A percentile compares a stretch with the other conserved stretches of the same genome.
phyloP scores from a whole-genome alignment of 257 asterid species.

The Nemophila menziesii region DNA sequence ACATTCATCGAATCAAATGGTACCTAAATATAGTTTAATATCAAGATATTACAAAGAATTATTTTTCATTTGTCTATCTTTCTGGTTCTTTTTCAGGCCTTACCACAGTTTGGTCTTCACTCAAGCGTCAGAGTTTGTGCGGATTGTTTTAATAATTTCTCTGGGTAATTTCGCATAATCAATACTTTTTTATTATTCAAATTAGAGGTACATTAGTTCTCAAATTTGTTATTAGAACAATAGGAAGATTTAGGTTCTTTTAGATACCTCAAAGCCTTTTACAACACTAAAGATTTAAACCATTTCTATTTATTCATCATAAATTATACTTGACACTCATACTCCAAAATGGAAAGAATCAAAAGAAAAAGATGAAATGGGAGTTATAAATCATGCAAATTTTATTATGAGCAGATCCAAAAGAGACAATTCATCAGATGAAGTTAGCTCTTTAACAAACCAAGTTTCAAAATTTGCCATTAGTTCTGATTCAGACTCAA shows the following conservation, averaged over 20 bases:
- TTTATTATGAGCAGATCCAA: constrained; percentile 24
- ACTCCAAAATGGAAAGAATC: too few species aligned
- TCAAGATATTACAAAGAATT: neutral
- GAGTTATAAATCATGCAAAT: too few species aligned
- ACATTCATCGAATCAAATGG: constrained; percentile 88
- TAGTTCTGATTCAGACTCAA: constrained; percentile 28
- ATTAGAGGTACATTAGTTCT: constrained; percentile 10
- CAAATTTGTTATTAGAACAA: too few species aligned
- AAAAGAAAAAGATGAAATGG: too few species aligned
- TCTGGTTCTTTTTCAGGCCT: constrained; percentile 44
- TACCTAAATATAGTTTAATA: constrained; percentile 13
- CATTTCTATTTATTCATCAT: too few species aligned
- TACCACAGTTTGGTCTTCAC: constrained; percentile 85
- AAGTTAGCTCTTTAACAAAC: constrained; percentile 41
- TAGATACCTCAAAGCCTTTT: neutral
- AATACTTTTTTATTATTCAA: constrained; percentile 8
- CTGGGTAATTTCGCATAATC: constrained; percentile 46
- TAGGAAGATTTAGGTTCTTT: neutral
- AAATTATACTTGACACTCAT: too few species aligned
- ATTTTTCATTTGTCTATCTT: constrained; percentile 1
- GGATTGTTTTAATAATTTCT: constrained; percentile 67
- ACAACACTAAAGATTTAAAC: too few species aligned
- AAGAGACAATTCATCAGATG: constrained; percentile 45
- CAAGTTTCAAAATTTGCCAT: constrained; percentile 66
- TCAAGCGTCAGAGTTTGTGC: constrained; percentile 85